Percentiles rank a stretch among this genome's conserved stretches.
Evolutionary conservation across 306 rosid genomes (phyloP).

Genomic region (Begonia peltatifolia): DNA sequence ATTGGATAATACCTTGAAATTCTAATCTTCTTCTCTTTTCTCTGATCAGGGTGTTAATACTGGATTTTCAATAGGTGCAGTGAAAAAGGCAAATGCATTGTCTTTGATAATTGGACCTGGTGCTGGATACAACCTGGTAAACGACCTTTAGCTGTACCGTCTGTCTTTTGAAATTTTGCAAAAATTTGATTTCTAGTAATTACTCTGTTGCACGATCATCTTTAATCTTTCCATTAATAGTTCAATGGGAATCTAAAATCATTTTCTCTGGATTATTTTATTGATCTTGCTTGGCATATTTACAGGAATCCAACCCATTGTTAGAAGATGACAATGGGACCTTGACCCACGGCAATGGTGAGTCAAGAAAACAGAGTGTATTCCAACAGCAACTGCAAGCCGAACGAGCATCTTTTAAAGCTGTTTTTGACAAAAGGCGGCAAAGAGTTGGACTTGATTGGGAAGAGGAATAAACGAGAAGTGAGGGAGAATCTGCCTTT

Average conservation of each 20-base stretch:
- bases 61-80: constrained; percentile 73
- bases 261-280: background rate
- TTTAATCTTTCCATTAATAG: too few species aligned
- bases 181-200: too few species aligned
- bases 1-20: background rate
- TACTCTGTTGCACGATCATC: too few species aligned
- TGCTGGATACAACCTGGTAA: constrained; percentile 88
- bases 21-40: constrained; percentile 8
- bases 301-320: constrained; percentile 78
- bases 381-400: constrained; percentile 74
- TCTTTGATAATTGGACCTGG: constrained; percentile 92
- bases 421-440: constrained; percentile 66
- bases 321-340: constrained; percentile 26
- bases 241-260: background rate
- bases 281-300: constrained; percentile 10
- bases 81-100: constrained; percentile 44
- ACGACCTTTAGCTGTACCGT: constrained; percentile 1
- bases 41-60: constrained; percentile 38
- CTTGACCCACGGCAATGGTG: constrained; percentile 12
- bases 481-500: background rate
- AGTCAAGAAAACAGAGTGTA: constrained; percentile 35
- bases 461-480: constrained; percentile 38
- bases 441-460: constrained; percentile 55
- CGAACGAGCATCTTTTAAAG: constrained; percentile 78
- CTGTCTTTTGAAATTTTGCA: too few species aligned